Evolutionary conservation across 495 filamentous ascomycete genomes (phyloP).

Genomic region (Massariosphaeria phaeospora): DNA sequence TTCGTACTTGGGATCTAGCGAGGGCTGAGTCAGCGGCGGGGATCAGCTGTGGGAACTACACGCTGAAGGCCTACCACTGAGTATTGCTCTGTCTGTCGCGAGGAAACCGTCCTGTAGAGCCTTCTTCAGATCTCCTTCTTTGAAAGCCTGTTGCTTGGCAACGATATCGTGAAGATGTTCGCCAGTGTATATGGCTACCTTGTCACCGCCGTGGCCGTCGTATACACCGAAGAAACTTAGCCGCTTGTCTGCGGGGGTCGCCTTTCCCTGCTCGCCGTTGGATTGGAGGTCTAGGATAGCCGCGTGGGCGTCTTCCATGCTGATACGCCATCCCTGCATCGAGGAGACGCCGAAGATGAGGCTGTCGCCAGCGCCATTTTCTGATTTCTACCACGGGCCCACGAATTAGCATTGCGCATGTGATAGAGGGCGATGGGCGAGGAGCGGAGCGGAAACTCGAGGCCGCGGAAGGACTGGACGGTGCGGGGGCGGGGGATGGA

Average conservation of each 20-base stretch:
- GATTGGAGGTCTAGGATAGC: constrained; percentile 80
- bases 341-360: constrained; percentile 89
- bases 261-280: constrained; percentile 53
- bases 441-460: constrained; percentile 22
- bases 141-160: constrained; percentile 88
- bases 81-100: constrained; percentile 90
- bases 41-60: not conserved
- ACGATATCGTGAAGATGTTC: constrained; percentile 92
- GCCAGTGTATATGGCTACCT: constrained; percentile 88
- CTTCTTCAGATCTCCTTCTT: constrained; percentile 85
- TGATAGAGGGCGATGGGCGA: constrained; percentile 7
- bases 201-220: constrained; percentile 95
- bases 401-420: not conserved
- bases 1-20: constrained; percentile 83
- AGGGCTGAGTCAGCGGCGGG: constrained; percentile 31
- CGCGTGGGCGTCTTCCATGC: constrained; percentile 97
- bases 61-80: constrained; percentile 65
- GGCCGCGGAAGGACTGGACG: too few relatives aligned
- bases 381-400: constrained; percentile 59
- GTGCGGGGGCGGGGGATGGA: constrained; percentile 22
- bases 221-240: constrained; percentile 97
- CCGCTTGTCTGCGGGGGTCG: constrained; percentile 56
- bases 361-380: constrained; percentile 86
- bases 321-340: constrained; percentile 99
- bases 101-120: constrained; percentile 96